Evolutionary conservation across 2,329 filamentous ascomycete genomes (phyloP).

Genomic region (Hymenoscyphus fraxineus): DNA sequence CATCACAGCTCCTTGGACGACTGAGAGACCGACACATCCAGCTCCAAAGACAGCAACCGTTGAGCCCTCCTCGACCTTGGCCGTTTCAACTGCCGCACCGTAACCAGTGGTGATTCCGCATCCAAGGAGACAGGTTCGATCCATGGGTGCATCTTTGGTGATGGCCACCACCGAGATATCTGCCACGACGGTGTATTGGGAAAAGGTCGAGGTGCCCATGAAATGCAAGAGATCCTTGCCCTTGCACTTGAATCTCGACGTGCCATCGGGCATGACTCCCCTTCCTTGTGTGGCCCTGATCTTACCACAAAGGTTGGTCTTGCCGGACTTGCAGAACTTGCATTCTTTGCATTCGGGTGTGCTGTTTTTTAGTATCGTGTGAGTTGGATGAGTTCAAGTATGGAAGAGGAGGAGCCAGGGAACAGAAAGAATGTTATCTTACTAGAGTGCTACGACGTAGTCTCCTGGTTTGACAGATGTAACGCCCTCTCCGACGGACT

Average conservation of each 20-base stretch:
- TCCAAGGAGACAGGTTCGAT: slow-evolving; percentile 91
- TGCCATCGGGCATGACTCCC: slow-evolving; percentile 96
- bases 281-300: slow-evolving; percentile 94
- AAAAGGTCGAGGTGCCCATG: slow-evolving; percentile 99
- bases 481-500: slow-evolving; percentile 91
- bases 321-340: slow-evolving; percentile 99
- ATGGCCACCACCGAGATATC: slow-evolving; percentile 98
- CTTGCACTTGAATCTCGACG: slow-evolving; percentile 88
- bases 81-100: slow-evolving; percentile 90
- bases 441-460: slow-evolving; percentile 87
- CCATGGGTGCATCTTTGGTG: slow-evolving; percentile 85
- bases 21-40: slow-evolving; percentile 90
- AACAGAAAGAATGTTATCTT: slow-evolving; percentile 29
- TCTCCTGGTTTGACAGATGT: slow-evolving; percentile 92
- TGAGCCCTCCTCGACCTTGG: slow-evolving; percentile 83
- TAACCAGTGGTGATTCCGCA: slow-evolving; percentile 99
- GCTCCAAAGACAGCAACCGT: slow-evolving; percentile 92
- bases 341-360: slow-evolving; percentile 96
- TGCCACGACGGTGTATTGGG: slow-evolving; percentile 96
- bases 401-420: background rate
- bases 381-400: background rate
- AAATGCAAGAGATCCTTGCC: slow-evolving; percentile 96
- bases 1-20: slow-evolving; percentile 85
- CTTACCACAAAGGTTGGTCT: slow-evolving; percentile 99
- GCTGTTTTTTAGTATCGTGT: slow-evolving; percentile 44